Evolutionary conservation across 2,329 filamentous ascomycete species (phyloP).

Genomic region (Fusarium sp.): DNA sequence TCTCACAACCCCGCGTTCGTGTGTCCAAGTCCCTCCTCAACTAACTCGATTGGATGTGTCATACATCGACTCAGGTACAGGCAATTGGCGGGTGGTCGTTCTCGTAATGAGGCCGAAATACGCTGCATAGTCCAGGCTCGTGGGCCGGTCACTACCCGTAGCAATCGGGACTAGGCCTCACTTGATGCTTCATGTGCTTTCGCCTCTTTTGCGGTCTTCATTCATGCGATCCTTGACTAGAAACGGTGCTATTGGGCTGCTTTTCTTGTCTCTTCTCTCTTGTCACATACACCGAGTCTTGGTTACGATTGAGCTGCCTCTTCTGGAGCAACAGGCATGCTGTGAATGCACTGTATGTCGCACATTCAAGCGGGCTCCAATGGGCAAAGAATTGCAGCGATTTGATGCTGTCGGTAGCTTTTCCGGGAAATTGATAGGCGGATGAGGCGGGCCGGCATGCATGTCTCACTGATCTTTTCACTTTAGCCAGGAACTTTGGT

Average conservation of each 20-base stretch:
- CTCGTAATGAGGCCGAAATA: rapidly evolving
- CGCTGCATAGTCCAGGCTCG: too few species aligned
- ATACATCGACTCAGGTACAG: neutral
- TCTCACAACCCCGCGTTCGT: neutral
- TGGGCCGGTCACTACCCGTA: too few species aligned
- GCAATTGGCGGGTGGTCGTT: neutral
- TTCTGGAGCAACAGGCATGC: neutral
- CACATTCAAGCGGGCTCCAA: neutral
- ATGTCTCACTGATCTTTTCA: neutral
- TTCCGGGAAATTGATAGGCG: neutral
- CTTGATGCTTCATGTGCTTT: neutral
- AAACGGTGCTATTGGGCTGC: neutral
- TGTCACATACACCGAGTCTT: neutral
- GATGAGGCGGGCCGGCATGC: neutral
- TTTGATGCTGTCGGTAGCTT: neutral
- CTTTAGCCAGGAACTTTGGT: neutral
- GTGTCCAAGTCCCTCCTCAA: neutral
- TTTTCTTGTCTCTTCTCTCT: neutral
- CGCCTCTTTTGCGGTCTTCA: too few species aligned
- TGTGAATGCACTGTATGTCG: neutral
- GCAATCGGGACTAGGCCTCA: neutral
- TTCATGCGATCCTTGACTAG: rapidly evolving
- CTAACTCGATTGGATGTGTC: neutral
- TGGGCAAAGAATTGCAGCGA: rapidly evolving
- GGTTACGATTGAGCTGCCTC: neutral